Base-by-base conservation (phyloP, 192 early-diverging fungal species). In the Entrophospora sp. region DNA sequence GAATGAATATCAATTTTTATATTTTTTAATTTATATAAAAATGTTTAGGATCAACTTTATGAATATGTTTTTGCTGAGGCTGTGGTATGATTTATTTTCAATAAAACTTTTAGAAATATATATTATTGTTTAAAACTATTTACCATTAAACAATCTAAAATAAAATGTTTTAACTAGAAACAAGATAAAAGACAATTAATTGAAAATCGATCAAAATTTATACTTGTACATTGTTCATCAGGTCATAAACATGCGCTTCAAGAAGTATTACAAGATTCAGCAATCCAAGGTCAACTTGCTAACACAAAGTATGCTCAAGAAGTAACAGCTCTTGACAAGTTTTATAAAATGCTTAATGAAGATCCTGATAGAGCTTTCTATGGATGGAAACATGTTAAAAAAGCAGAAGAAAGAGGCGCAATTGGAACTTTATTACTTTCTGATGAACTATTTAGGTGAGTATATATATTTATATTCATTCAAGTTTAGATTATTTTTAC, bases 161-260 rank as follows among this genome's bases (percentile, higher is more conserved):
- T n/a, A n/a, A n/a, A n/a, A n/a, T n/a, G n/a, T n/a, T n/a, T 38
- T 12, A 3, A 27, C 59, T 38, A 84, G 82, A 87, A 84, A 74
- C 82, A 83, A 27, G 91, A 96, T 34, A 89, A 90, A 70, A 94
- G 91, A 68, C 43, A 68, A 4, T 71, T 96, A 5, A 70, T 99
- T 43, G 91, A 91, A 35, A 95, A 94, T 77, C 80, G 84, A 64
- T 66, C 82, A 66, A 99, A 97, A 61, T 90, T 99, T 56, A 57
- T 97, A 30, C 75, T 87, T 18, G 88, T 97, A 5, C 92, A 97
- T 71, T 92, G 91, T 69, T 96, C 95, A 5, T 91, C 89, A 18
- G 97, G 95, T 1, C 95, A 97, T 77, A 97, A 96, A 70, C 92
- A 95, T 71, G 88, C 97, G n/a, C 69, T 99, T 7, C 81, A 85